Base-by-base conservation (phyloP, 805 yeast species). In the Saccharomycopsis fodiens region DNA sequence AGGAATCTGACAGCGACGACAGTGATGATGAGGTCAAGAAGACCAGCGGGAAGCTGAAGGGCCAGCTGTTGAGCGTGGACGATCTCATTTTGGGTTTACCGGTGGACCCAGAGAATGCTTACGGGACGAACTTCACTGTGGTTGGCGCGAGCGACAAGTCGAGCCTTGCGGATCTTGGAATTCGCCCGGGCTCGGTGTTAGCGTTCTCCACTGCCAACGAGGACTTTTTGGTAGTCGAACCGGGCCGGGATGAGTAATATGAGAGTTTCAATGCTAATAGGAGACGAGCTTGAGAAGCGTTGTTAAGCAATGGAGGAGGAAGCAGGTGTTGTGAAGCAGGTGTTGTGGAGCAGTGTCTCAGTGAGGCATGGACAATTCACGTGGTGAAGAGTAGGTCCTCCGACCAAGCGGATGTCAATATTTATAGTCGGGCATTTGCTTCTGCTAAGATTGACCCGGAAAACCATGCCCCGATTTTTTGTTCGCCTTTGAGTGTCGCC, bases 181-280 rank as follows among this genome's bases (percentile, higher is more conserved):
- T 51, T 7, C 22, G 4, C 3, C 46, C 45, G 23, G 48, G 49
- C 10, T 42, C 42, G 29, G 42, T 48, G 10, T 31, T 48, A 3
- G 50, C 47, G 13, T 51, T 51, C 37, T 45, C 52, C 3, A 35
- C 30, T 4, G 34, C 29, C 1, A 34, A 30, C 22, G 52, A 51
- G 30, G 53, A 50, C 38, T 50, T 50, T 25, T 38, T 50, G 35
- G 53, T 50, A 3, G 20, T 36, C 10, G 53, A 50, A 8, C 45
- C 51, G 17, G 41, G 29, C n/a, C 48, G 39, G 34, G 47, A 44
- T 16, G 35, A 39, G 30, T 23, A 29, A 23, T 16, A 19, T 20
- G 10, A 12, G 36, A 29, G 12, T 12, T 12, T 12, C 32, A n/a
- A 12, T 12, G 32, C 32, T 12, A 12, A n/a, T 29, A 29, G n/a